Evolutionary conservation across 805 yeast species (phyloP), one percentile per base, ranked within the genome.

Genomic region (Phaffomyces thermotolerans): DNA sequence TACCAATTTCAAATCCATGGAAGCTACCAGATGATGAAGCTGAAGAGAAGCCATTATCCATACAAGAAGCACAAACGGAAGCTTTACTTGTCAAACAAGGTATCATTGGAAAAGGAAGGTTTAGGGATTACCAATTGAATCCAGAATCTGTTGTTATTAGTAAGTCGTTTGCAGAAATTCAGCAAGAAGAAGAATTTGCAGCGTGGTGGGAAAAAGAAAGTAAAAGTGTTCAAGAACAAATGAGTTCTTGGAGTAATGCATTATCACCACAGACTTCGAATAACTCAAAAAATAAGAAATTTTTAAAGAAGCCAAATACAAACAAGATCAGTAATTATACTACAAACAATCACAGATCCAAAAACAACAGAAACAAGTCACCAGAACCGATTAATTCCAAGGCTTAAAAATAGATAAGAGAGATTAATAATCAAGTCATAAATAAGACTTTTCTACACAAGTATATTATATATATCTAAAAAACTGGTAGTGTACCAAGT

Each of bases 181-280:
- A 81, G 56, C 81, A 81, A 51, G 96, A 89, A 50, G 86, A 85
- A 55, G 88, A 81, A 56, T 89, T 89, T 66, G 89, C 81, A 25
- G 73, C 67, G 47, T 89, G 96, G 96, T 89, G 95, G 90, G 83
- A 76, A 32, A 79, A 76, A 50, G 96, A 89, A 56, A 72, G 87
- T 43, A 68, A 69, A n/a, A 68, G 73, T 41, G 83, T 82, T 8
- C 91, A 83, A 57, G 56, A 55, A 23, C 66, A 66, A 43, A 51
- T 65, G 53, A 51, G 52, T 5, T 8, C 29, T n/a, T 41, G 38
- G 40, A 30, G 14, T 27, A 27, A 27, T 10, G 12, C 29, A 27
- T 2, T 27, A 9, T 27, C 14, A 27, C 14, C 29, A 27, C 14
- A 10, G 10, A 10, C 29, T 27, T 27, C 29, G 6, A 27, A 29